These are phyloP conservation scores for Lyophyllum shimeji DNA, from an alignment of 768 basidiomycete species.

Conservation along the genomic window DNA sequence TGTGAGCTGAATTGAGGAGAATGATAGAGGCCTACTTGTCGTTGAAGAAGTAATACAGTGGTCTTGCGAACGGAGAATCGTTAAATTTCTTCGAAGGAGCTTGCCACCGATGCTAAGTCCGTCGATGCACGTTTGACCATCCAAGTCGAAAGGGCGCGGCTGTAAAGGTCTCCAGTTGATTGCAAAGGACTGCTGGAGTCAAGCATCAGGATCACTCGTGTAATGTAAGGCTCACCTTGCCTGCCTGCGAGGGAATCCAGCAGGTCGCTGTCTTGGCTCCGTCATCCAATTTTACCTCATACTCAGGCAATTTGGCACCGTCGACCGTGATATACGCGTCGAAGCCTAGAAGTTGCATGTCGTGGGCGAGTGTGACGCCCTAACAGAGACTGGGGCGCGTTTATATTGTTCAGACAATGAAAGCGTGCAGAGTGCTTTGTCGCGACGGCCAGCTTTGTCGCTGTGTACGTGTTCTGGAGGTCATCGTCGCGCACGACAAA, in stretches of 20 bases:
- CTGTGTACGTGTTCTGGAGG: too few relatives aligned
- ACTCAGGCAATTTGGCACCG: constrained; percentile 11
- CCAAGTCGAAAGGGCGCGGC: neutral
- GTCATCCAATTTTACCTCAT: constrained; percentile 9
- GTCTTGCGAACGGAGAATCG: too few relatives aligned
- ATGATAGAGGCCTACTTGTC: neutral
- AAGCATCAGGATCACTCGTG: neutral
- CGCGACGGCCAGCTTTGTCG: too few relatives aligned
- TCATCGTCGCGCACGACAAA: too few relatives aligned
- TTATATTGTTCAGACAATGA: too few relatives aligned
- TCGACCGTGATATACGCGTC: constrained; percentile 16
- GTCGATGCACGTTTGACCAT: neutral
- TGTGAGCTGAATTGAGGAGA: constrained; percentile 4
- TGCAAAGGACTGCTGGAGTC: constrained; percentile 5
- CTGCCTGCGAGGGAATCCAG: constrained; percentile 23
- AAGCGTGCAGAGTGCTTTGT: too few relatives aligned
- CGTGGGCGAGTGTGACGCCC: neutral
- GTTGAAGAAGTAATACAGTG: neutral
- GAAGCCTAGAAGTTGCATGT: constrained; percentile 8
- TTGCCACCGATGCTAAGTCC: neutral
- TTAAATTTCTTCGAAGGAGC: neutral
- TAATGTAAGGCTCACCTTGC: constrained; percentile 15
- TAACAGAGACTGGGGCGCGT: neutral
- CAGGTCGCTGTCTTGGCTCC: constrained; percentile 14
- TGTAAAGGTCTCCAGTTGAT: neutral